Conservation (phyloP, 768 basidiomycete genomes). For the Amyloporia xantha region DNA sequence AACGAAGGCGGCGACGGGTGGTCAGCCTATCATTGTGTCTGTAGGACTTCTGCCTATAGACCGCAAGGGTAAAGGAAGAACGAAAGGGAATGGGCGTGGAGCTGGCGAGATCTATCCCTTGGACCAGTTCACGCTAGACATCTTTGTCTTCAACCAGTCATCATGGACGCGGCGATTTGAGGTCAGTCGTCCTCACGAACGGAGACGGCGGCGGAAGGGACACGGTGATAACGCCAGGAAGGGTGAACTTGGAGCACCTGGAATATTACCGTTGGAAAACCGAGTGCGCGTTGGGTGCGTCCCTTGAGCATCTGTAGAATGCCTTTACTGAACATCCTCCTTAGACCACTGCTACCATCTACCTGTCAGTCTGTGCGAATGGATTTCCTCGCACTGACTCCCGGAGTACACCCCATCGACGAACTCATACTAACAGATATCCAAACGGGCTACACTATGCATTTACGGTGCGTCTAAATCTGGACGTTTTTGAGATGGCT, state of each 20-base stretch:
- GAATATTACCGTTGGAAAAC: constrained; percentile 72
- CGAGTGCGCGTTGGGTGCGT: constrained; percentile 75
- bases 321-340: neutral
- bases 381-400: constrained; percentile 74
- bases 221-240: constrained; percentile 25
- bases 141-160: constrained; percentile 83
- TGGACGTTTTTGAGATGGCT: neutral
- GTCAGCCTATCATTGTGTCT: constrained; percentile 64
- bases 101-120: constrained; percentile 55
- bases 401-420: constrained; percentile 75
- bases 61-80: constrained; percentile 5
- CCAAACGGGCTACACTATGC: constrained; percentile 65
- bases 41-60: constrained; percentile 42
- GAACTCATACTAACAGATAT: constrained; percentile 67
- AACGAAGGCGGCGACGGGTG: constrained; percentile 20
- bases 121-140: constrained; percentile 73
- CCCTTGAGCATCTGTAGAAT: neutral
- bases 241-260: constrained; percentile 35
- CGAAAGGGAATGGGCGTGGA: constrained; percentile 21
- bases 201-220: constrained; percentile 36
- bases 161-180: constrained; percentile 73
- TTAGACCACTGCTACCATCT: constrained; percentile 69
- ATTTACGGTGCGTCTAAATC: constrained; percentile 52
- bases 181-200: constrained; percentile 56
- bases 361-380: constrained; percentile 84